Evolutionary conservation across 2,329 filamentous ascomycete genomes (phyloP).

Genomic region (Apiospora marii): DNA sequence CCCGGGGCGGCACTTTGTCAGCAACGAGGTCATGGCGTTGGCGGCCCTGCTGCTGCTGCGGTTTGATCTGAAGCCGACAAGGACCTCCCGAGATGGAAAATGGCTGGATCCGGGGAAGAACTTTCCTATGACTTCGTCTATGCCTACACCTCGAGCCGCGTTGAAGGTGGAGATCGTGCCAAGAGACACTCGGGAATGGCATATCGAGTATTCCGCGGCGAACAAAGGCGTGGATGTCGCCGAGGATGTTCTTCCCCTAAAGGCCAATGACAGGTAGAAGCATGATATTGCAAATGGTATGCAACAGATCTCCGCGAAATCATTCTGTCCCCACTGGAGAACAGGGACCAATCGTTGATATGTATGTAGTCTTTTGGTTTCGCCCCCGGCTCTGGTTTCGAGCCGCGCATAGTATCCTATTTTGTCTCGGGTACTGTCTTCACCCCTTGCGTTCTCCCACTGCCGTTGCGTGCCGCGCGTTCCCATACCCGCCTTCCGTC

Average conservation of each 20-base stretch:
- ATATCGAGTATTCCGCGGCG: not conserved
- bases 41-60: constrained; percentile 34
- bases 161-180: not conserved
- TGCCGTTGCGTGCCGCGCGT: not conserved
- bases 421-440: not conserved
- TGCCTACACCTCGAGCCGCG: not conserved
- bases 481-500: not conserved
- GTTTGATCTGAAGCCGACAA: not conserved
- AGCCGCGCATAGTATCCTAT: not conserved
- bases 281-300: no score
- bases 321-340: no score
- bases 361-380: no score
- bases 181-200: not conserved
- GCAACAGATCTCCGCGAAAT: no score
- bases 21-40: constrained; percentile 37
- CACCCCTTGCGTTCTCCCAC: not conserved
- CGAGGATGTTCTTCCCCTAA: not conserved
- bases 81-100: not conserved
- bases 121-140: not conserved
- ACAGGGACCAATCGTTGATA: no score
- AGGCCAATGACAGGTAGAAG: no score
- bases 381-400: no score
- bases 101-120: not conserved
- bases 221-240: not conserved
- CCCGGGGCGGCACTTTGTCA: constrained; percentile 43